Evolutionary conservation across 2,329 filamentous ascomycete species (phyloP).

Genomic region (Colletotrichum godetiae): DNA sequence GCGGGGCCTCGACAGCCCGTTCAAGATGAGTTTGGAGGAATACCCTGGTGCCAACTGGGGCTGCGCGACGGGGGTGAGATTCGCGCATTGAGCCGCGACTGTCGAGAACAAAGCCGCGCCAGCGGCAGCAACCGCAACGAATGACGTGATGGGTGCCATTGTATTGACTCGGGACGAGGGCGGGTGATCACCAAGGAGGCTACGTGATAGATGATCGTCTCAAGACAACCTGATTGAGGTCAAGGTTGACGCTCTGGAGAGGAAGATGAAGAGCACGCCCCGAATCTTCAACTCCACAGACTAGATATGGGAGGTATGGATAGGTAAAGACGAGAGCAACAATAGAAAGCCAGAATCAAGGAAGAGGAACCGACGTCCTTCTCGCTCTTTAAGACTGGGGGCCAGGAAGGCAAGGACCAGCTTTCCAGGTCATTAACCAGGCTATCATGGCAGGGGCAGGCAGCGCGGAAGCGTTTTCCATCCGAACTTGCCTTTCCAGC

Average conservation of each 20-base stretch:
- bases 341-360: not conserved
- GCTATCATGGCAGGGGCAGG: not conserved
- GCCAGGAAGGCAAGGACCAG: not conserved
- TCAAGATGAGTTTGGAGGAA: constrained; percentile 41
- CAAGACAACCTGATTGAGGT: not conserved
- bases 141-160: constrained; percentile 19
- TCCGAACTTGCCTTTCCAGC: not conserved
- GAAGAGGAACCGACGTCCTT: not conserved
- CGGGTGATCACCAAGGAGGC: not conserved
- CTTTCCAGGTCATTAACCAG: not conserved
- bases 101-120: constrained; percentile 12
- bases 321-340: not conserved
- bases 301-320: not conserved
- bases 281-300: not conserved
- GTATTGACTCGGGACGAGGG: not conserved
- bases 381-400: not conserved
- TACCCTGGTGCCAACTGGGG: constrained; percentile 40
- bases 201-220: not conserved
- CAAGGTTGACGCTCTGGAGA: not conserved
- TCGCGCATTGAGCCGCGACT: constrained; percentile 24
- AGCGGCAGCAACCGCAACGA: not conserved
- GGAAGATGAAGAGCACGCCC: not conserved
- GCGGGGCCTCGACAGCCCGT: constrained; percentile 43
- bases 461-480: not conserved
- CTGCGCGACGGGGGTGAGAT: constrained; percentile 26